Base-by-base conservation (phyloP, 495 filamentous ascomycete species). In the Aspergillus wentii region DNA sequence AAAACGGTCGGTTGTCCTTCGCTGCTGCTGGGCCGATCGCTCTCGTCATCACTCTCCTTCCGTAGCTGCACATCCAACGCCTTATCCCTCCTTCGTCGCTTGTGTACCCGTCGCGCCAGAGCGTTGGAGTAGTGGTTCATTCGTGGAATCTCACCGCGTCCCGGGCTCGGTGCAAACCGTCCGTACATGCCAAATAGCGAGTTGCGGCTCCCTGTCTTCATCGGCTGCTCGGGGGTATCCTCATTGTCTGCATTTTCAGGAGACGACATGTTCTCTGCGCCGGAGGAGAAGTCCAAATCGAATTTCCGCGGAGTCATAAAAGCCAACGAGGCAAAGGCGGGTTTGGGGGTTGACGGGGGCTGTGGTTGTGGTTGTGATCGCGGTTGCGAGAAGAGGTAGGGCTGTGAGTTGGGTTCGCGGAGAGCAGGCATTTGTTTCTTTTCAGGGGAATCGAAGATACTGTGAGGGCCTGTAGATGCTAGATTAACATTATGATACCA, bases 241-340 rank as follows among this genome's bases (percentile, higher is more conserved):
- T 85, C 86, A 40, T 75, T 76, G 44, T 86, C 80, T 31, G 74
- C 78, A 42, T 82, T 78, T 26, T 76, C 75, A 3, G 90, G 87
- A 6, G 88, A 89, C 1, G 85, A 83, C 39, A 75, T 64, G 18
- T 76, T 82, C 52, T 95, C 91, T n/a, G 82, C 78, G 30, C 83
- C 82, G 2, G 87, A 91, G 7, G 86, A 85, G 45, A 83, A 78
- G 35, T 85, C 81, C 15, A 79, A 57, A 10, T 86, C 80, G 10
- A 69, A 69, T 50, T 83, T 91, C 27, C 85, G 84, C 2, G 88
- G 88, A 5, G 85, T 94, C 18, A 74, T 87, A 52, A 92, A 94
- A 8, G 80, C 76, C 3, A 79, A 69, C 51, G 81, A 83, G 35
- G 75, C 76, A 46, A 85, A 88, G 11, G 66, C 46, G 33, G 62